Percentiles rank a stretch among this genome's conserved stretches.
phyloP scores from a whole-genome alignment of 805 yeast genomes.

The Nakazawaea sp. region DNA sequence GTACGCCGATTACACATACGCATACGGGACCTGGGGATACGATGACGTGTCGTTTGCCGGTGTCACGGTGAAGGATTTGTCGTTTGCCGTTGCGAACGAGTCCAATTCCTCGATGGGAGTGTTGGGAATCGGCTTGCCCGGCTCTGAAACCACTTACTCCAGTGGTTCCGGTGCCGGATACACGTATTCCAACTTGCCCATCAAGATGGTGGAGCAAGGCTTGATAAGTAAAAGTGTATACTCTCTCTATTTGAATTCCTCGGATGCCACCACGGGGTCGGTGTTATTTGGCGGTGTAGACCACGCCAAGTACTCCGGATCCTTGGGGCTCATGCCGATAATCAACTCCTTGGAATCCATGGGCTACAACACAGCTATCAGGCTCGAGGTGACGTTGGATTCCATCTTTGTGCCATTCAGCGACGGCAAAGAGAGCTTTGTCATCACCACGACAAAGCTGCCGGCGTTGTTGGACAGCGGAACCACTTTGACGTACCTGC shows the following conservation, averaged over 20 bases:
- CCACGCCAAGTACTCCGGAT: constrained; percentile 51
- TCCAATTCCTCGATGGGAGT: constrained; percentile 66
- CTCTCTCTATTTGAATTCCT: constrained; percentile 52
- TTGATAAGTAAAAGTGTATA: constrained; percentile 48
- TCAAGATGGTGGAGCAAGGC: constrained; percentile 50
- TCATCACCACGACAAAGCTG: constrained; percentile 20
- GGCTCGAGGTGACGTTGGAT: constrained; percentile 43
- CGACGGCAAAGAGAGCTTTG: constrained; percentile 15
- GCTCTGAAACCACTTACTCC: constrained; percentile 57
- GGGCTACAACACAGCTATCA: constrained; percentile 32
- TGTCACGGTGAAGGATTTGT: constrained; percentile 38
- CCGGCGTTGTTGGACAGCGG: constrained; percentile 53
- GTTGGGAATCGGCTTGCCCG: constrained; percentile 64
- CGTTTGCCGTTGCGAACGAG: constrained; percentile 68
- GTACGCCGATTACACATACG: constrained; percentile 43
- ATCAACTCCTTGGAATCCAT: constrained; percentile 31
- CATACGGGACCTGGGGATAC: constrained; percentile 50
- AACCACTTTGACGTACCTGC: constrained; percentile 43
- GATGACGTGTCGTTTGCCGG: constrained; percentile 54
- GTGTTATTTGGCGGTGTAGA: constrained; percentile 72
- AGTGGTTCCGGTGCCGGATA: constrained; percentile 20
- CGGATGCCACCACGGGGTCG: constrained; percentile 37
- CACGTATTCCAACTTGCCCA: constrained; percentile 62
- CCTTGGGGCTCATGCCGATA: constrained; percentile 41
- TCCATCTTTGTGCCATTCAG: constrained; percentile 18